Evolutionary conservation across 495 filamentous ascomycete genomes (phyloP), one percentile per base, ranked within the genome.

Genomic region (Penicillium tannophilum): DNA sequence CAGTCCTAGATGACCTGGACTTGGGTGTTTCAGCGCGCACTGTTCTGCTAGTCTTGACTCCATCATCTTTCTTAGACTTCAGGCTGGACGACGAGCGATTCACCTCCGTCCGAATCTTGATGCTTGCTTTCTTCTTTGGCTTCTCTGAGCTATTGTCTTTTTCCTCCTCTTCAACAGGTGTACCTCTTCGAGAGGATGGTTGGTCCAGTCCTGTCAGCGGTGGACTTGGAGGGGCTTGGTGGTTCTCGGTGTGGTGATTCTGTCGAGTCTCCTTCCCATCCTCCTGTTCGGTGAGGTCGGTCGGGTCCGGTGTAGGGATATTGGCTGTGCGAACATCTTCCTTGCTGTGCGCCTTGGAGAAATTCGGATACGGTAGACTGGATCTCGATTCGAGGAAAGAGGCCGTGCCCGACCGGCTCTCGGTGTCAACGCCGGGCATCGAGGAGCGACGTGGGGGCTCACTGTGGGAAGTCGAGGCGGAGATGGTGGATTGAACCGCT

Each of bases 291-390:
- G 88, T 86, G 11, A 93, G 67, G 64, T 94, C 91, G 39, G 91
- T 94, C 33, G 89, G 79, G 54, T 93, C 89, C 16, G 91, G 91
- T 0, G 91, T 94, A 55, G 85, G 86, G 33, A 87, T 87, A 61
- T 86, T 83, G 55, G 87, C 62, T 81, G 6, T 80, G 68, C 82
- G 85, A 39, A 95, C 79, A 48, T 84, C 81, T 68, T 95, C 91
- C 70, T 91, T 93, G 82, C 90, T 94, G 69, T 95, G 89, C 36
- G 88, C 87, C 71, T 96, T 96, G 67, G 88, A 93, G 76, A 96
- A 94, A 17, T 77, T 81, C 5, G 93, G 92, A 68, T 97, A 97
- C 12, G 91, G 87, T 23, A 90, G 71, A 76, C 82, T 91, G 60
- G 83, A 79, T 63, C 77, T 82, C 52, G 79, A 82, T 48, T 76